A percentile compares a stretch with the other conserved stretches of the same genome.
These are phyloP conservation scores for Talaromyces verruculosus DNA, from an alignment of 2,329 filamentous ascomycete genomes.

Conservation along the genomic window DNA sequence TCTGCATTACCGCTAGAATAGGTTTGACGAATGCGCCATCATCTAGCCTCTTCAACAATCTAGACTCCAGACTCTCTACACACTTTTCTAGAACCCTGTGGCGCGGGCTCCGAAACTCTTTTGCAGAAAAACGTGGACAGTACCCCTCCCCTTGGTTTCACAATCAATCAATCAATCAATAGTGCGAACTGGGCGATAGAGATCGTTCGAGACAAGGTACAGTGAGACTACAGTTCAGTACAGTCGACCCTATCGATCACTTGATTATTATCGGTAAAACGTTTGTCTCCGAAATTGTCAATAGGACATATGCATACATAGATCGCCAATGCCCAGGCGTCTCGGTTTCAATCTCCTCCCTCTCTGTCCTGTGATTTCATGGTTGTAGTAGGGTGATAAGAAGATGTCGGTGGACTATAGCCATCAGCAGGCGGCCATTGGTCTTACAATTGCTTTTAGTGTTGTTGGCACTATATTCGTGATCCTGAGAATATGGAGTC, in stretches of 20 bases:
- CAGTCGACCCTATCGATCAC: background rate
- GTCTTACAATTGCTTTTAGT: constrained; percentile 29
- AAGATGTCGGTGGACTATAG: constrained; percentile 24
- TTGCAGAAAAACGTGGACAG: background rate
- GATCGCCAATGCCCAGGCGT: background rate
- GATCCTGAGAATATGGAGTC: constrained; percentile 30
- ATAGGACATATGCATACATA: background rate
- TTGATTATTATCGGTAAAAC: background rate
- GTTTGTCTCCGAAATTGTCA: background rate
- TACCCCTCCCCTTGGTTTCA: background rate
- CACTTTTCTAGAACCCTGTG: background rate
- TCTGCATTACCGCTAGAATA: too few relatives aligned
- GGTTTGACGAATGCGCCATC: too few relatives aligned
- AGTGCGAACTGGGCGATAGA: background rate
- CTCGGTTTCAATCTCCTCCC: background rate
- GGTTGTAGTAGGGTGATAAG: background rate
- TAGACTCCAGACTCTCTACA: background rate
- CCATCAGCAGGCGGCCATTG: constrained; percentile 29
- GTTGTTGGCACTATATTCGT: constrained; percentile 28
- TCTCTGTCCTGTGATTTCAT: background rate
- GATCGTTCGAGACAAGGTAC: background rate
- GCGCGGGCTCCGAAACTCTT: background rate
- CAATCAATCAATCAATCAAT: too few relatives aligned
- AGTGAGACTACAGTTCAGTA: background rate
- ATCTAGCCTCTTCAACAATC: too few relatives aligned